Conservation (phyloP, 1,284 basidiomycete genomes). For the Porodaedalea pini region DNA sequence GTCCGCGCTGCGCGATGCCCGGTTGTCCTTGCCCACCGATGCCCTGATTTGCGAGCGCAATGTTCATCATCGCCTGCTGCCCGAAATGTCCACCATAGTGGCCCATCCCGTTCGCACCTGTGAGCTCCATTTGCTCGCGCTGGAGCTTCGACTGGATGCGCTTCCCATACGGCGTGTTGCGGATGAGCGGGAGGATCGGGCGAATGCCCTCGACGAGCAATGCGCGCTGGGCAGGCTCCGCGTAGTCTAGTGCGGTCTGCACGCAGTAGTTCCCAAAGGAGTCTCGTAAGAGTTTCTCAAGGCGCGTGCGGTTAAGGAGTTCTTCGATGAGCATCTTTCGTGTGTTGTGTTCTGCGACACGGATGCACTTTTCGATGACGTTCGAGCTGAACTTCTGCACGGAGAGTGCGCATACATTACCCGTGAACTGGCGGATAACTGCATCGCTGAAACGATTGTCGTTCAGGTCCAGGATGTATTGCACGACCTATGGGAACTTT, state of each 20-base stretch:
- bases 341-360: conserved; percentile 92
- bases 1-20: conserved; percentile 40
- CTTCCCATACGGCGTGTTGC: conserved; percentile 97
- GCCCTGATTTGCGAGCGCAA: conserved; percentile 54
- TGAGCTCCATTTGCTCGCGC: conserved; percentile 75
- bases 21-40: conserved; percentile 39
- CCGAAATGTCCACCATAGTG: conserved; percentile 45
- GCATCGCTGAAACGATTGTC: conserved; percentile 97
- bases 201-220: conserved; percentile 91
- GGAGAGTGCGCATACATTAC: conserved; percentile 96
- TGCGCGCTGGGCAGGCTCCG: conserved; percentile 83
- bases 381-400: conserved; percentile 99
- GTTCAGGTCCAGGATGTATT: conserved; percentile 97
- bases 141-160: conserved; percentile 96
- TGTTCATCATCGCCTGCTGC: conserved; percentile 58
- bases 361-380: conserved; percentile 96
- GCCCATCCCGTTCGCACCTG: conserved; percentile 31
- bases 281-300: conserved; percentile 94
- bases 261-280: conserved; percentile 96
- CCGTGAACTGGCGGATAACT: conserved; percentile 95
- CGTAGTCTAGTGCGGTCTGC: conserved; percentile 93
- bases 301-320: conserved; percentile 87
- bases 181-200: conserved; percentile 92
- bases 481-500: conserved; percentile 62
- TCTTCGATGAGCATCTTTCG: conserved; percentile 96